Percentiles rank a stretch among this genome's conserved stretches.
These are phyloP conservation scores for Chimonanthus salicifolius DNA, from an alignment of 164 flowering plant genomes.

Conservation along the genomic window DNA sequence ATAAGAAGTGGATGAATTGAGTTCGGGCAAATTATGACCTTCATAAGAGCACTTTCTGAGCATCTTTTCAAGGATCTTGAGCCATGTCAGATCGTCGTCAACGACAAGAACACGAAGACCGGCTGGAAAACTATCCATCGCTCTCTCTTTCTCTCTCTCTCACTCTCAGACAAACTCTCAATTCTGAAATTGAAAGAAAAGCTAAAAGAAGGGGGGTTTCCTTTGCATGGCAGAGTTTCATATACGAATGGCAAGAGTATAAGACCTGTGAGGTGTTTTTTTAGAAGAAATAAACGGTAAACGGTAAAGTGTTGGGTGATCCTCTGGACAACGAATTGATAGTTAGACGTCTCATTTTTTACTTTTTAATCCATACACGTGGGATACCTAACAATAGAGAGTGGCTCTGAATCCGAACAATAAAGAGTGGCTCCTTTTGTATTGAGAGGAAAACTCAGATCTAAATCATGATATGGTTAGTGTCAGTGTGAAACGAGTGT, in stretches of 20 bases:
- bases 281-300: not conserved
- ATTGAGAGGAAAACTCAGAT: no score
- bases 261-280: not conserved
- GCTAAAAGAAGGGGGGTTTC: not conserved
- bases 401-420: no score
- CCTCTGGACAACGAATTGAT: not conserved
- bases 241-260: not conserved
- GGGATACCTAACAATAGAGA: no score
- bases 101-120: slow-evolving; percentile 91
- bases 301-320: not conserved
- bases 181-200: not conserved
- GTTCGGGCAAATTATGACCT: slow-evolving; percentile 14
- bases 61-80: slow-evolving; percentile 88
- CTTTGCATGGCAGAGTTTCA: not conserved
- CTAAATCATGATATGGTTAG: no score
- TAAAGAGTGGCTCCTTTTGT: no score
- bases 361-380: no score
- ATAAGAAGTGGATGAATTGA: not conserved
- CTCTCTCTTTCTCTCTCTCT: no score
- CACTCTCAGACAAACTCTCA: no score
- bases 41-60: slow-evolving; percentile 85
- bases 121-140: slow-evolving; percentile 41
- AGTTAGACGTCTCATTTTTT: no score
- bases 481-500: no score
- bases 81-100: slow-evolving; percentile 90